These are phyloP conservation scores for Diaporthe batatas DNA, from an alignment of 2,329 filamentous ascomycete species.

Conservation along the genomic window DNA sequence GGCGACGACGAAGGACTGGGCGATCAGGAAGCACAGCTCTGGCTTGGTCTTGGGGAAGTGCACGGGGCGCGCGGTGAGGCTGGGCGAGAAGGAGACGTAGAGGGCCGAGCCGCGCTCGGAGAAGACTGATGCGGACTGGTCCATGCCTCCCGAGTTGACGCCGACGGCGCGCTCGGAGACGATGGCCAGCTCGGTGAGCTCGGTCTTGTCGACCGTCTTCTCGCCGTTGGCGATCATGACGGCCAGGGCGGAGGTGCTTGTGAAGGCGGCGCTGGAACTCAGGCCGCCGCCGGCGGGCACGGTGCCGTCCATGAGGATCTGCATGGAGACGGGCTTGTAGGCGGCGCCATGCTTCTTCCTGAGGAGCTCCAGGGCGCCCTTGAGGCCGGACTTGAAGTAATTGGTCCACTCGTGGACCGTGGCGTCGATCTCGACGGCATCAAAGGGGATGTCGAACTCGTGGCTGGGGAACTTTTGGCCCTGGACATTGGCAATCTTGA, in stretches of 20 bases:
- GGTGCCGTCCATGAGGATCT: constrained; percentile 89
- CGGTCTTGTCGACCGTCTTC: constrained; percentile 85
- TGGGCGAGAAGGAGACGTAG: constrained; percentile 89
- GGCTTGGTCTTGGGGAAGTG: constrained; percentile 85
- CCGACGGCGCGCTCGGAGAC: constrained; percentile 94
- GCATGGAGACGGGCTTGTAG: constrained; percentile 82
- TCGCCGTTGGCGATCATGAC: constrained; percentile 89
- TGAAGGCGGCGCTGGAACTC: constrained; percentile 93
- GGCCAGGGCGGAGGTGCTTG: constrained; percentile 89
- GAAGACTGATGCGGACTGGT: constrained; percentile 96
- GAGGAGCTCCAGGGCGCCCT: constrained; percentile 84
- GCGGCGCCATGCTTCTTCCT: constrained; percentile 71
- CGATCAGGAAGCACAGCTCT: constrained; percentile 91
- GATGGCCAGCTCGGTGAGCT: constrained; percentile 91
- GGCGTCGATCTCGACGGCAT: constrained; percentile 84
- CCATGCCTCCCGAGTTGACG: constrained; percentile 98
- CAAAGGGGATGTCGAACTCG: constrained; percentile 78
- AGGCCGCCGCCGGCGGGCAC: constrained; percentile 93
- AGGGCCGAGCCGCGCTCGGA: constrained; percentile 87
- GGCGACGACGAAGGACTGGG: constrained; percentile 92
- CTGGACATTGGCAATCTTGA: constrained; percentile 86
- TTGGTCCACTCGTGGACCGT: constrained; percentile 94
- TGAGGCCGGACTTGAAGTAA: constrained; percentile 95
- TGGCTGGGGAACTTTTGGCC: constrained; percentile 79
- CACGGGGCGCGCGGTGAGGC: constrained; percentile 81